Percentiles rank a stretch among this genome's conserved stretches.
These are phyloP conservation scores for Cryphonectria parasitica DNA, from an alignment of 2,329 filamentous ascomycete genomes.

Conservation along the genomic window DNA sequence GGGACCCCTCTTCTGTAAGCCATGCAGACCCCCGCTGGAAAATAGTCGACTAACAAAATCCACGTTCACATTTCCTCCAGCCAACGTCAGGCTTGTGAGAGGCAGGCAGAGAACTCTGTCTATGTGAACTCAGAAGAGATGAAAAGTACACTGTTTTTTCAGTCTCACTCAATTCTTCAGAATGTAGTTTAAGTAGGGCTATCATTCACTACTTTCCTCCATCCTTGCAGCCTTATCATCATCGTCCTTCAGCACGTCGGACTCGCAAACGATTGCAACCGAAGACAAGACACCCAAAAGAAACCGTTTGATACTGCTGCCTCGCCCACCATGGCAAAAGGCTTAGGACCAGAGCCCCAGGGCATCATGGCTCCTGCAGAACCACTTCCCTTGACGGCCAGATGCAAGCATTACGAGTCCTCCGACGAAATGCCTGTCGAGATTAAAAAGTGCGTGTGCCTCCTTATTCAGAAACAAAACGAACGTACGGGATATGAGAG, in stretches of 20 bases:
- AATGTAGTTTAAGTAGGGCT: not conserved
- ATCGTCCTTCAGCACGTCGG: not conserved
- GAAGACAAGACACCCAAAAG: not conserved
- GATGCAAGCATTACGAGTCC: constrained; percentile 76
- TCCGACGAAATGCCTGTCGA: constrained; percentile 76
- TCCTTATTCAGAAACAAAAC: not conserved
- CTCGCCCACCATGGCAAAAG: not conserved
- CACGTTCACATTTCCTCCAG: not conserved
- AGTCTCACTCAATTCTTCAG: not conserved
- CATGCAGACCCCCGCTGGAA: not conserved
- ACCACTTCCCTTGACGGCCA: constrained; percentile 58
- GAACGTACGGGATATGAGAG: not conserved
- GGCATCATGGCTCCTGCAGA: constrained; percentile 47
- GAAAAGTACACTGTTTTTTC: not conserved
- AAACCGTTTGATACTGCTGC: not conserved
- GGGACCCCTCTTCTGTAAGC: not conserved
- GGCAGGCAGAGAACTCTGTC: not conserved
- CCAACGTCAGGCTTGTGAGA: not conserved
- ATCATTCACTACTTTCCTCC: not conserved
- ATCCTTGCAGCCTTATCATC: not conserved
- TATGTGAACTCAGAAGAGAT: not conserved
- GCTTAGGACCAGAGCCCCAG: not conserved
- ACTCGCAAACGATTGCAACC: not conserved
- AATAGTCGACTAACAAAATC: not conserved
- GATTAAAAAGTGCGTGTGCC: constrained; percentile 73